These are phyloP conservation scores for Acanthamoeba divionensis DNA, from an alignment of 208 protist genomes.

Conservation along the genomic window DNA sequence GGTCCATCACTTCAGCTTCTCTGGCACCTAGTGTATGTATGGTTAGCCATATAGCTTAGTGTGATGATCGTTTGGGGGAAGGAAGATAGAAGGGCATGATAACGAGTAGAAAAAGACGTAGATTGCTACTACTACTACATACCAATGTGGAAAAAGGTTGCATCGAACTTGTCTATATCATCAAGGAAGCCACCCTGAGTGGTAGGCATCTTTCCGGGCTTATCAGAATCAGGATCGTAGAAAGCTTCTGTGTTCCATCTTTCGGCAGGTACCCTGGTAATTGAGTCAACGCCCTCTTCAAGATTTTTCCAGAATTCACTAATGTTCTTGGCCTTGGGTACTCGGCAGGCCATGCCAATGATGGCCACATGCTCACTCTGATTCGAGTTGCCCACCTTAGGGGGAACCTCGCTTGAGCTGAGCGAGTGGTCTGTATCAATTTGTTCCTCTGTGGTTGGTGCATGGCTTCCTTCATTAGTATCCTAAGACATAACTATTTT, in stretches of 20 bases:
- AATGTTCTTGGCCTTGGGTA: constrained; percentile 55
- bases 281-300: constrained; percentile 47
- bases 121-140: too few species aligned
- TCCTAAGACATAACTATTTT: too few species aligned
- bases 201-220: constrained; percentile 63
- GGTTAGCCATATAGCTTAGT: too few species aligned
- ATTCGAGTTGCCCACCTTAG: too few species aligned
- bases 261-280: constrained; percentile 54
- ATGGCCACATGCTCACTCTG: constrained; percentile 51
- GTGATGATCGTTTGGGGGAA: too few species aligned
- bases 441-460: too few species aligned
- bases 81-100: too few species aligned
- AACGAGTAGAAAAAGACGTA: too few species aligned
- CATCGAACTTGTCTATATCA: constrained; percentile 68
- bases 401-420: too few species aligned
- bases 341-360: constrained; percentile 61
- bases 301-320: constrained; percentile 59
- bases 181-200: constrained; percentile 61
- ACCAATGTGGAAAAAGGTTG: constrained; percentile 68
- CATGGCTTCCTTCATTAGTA: too few species aligned
- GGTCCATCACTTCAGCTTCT: constrained; percentile 66
- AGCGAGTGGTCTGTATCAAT: too few species aligned
- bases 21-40: too few species aligned
- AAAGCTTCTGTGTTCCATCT: constrained; percentile 48
- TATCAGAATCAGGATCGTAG: constrained; percentile 20